Percentiles rank a stretch among this genome's conserved stretches.
Evolutionary conservation across 129 eudicot genomes (phyloP).

Genomic region (Flaveria robusta): DNA sequence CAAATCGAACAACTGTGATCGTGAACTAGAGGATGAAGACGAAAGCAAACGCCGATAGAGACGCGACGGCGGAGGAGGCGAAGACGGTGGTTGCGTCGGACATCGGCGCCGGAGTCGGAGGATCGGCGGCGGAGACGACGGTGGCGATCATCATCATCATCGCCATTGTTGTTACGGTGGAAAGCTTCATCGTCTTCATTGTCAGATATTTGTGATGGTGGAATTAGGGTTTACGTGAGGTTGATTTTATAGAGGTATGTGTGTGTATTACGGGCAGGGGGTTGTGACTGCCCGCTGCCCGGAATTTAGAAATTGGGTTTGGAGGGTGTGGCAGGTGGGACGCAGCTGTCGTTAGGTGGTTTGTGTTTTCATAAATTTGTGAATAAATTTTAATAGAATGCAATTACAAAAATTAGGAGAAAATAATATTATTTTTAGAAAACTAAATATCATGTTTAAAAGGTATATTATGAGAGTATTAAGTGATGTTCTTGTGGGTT

Average conservation of each 20-base stretch:
- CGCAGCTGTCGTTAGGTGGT: constrained; percentile 14
- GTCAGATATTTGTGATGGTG: not conserved
- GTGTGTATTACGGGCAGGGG: not conserved
- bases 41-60: constrained; percentile 18
- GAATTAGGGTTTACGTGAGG: constrained; percentile 7
- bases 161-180: not conserved
- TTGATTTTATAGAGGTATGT: constrained; percentile 15
- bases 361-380: not conserved
- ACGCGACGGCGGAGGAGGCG: constrained; percentile 14
- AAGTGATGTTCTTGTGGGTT: no score
- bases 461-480: no score
- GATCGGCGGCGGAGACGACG: constrained; percentile 23
- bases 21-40: constrained; percentile 25
- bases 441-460: no score
- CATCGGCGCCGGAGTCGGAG: constrained; percentile 27
- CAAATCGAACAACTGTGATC: not conserved
- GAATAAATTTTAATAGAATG: no score
- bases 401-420: no score
- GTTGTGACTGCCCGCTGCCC: not conserved
- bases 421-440: no score
- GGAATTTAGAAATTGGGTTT: not conserved
- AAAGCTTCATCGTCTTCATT: constrained; percentile 27
- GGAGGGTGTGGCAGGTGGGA: not conserved
- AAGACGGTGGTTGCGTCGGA: constrained; percentile 27
- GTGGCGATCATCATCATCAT: not conserved